Evolutionary conservation across 2,329 filamentous ascomycete genomes (phyloP), one percentile per base, ranked within the genome.

Genomic region (Aureobasidium sp.): DNA sequence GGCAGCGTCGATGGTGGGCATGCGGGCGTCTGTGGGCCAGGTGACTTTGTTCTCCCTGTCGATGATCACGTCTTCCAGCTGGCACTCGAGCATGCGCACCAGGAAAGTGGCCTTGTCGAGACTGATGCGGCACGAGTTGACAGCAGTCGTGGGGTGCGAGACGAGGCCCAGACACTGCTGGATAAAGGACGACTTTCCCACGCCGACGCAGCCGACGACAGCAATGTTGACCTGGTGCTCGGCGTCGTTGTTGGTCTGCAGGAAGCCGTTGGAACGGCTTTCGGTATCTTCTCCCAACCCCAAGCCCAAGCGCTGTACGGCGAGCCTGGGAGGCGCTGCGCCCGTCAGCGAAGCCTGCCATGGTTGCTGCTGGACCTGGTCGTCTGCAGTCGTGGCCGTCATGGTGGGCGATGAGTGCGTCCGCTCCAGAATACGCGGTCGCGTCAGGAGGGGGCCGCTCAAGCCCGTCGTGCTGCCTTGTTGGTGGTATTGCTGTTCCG

Each of bases 1-100:
- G 49, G 89, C 91, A 22, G 89, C 93, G 70, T 97, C 90, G 70
- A 96, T 83, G 44, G 82, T 83, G 55, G 91, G 90, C 64, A 90
- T 81, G 64, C 87, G 83, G 66, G 86, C 81, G 64, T 90, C 89
- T 70, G 87, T 77, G 42, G 84, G 84, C 83, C 83, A 81, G 67
- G 85, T 87, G 49, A 84, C 73, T 63, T 73, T 77, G 63, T 75
- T 76, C 62, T 81, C 75, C 39, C 77, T 76, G 64, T 80, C 76
- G 59, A 83, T 72, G 29, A 75, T 75, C 31, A 86, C 74, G 64
- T 84, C 79, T 62, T 77, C 76, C 64, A 82, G 76, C 47, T 76
- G 71, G 59, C 86, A 74, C 70, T 87, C 83, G 65, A 85, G 68
- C 64, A 87, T 74, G 61, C 82, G 81, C 62, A 87, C 81, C 25